Evolutionary conservation across 768 basidiomycete species (phyloP), one percentile per base, ranked within the genome.

Genomic region (Sistotremastrum niveocremeum): DNA sequence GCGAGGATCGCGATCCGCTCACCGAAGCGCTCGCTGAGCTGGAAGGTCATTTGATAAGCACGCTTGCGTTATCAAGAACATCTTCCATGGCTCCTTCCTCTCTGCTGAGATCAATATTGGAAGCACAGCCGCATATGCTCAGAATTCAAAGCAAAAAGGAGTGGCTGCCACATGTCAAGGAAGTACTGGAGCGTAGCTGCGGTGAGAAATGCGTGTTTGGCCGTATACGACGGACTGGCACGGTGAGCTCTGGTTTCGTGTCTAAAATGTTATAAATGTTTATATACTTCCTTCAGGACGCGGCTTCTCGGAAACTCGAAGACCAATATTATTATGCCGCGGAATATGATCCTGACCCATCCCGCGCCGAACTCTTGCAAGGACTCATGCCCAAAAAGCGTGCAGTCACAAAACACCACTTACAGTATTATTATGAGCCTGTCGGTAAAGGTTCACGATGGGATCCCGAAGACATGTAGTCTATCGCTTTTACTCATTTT

Each of bases 311-410:
- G 10, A 41, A 46, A 38, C 38, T 48, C 5, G 50, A 51, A 34
- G 50, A 51, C 43, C 46, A 51, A 38, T 51, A 42, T 41, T 51
- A 43, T 35, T 51, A 51, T 38, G 44, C 44, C 11, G 42, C 47
- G 4, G 46, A 51, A 29, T 33, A 39, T 39, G 50, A 51, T 35
- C 30, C 40, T 33, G 39, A 50, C 6, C 20, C 30, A 7, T 41
- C 37, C 2, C 50, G 50, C 12, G 50, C 50, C 4, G 28, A 35
- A 12, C 36, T 47, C 32, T 35, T 51, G 6, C 36, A 37, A 34
- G 47, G 46, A 34, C 41, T 51, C 38, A 45, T 51, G 47, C 41
- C 34, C 3, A 38, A 37, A 9, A 51, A 51, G 35, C 46, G 50
- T 28, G 39, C 31, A 20, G 47, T 46, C 7, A 48, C 50, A 10